Evolutionary conservation across 305 asterid genomes (phyloP), one percentile per base, ranked within the genome.

Genomic region (Fraxinus angustifolia): DNA sequence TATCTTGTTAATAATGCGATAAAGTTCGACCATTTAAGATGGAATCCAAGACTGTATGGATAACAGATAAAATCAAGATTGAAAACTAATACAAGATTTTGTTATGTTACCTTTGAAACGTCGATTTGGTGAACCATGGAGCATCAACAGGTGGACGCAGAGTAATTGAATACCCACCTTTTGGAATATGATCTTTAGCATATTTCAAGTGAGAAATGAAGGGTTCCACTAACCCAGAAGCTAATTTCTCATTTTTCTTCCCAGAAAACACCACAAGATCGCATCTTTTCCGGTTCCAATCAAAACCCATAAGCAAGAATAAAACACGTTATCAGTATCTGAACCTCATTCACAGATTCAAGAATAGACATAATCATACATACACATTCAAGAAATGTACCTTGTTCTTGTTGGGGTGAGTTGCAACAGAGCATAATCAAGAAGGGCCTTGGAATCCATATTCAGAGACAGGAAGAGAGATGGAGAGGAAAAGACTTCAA

Each of bases 341-440:
- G 6, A 80, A 10, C 26, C 72, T 31, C 72, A 62, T 70, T 31
- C 38, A 70, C 31, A 14, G 40, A 70, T 30, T 70, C 19, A 76
- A 34, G 80, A 11, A 84, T 62, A 31, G n/a, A 65, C 21, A 4
- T 42, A 81, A 76, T 77, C 71, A 70, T 30, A 67, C 26, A 26
- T 16, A 79, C 74, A 81, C 33, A 35, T 7, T 35, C 26, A 45
- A 28, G 12, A 76, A 42, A 19, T 34, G 73, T 84, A 93, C 97
- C 97, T 93, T 78, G 97, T 93, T 81, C 97, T 92, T 28, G 97
- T 92, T 53, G 97, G 97, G 72, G 97, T 93, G 85, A 93, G 95
- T 21, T 93, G 93, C 72, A 93, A 90, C 53, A 93, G 89, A 33
- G 98, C 97, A 79, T 91, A 91, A 85, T 92, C 97, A 81, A 93